These are phyloP conservation scores for Mycena albidolilacea DNA, from an alignment of 768 basidiomycete genomes.

Conservation along the genomic window DNA sequence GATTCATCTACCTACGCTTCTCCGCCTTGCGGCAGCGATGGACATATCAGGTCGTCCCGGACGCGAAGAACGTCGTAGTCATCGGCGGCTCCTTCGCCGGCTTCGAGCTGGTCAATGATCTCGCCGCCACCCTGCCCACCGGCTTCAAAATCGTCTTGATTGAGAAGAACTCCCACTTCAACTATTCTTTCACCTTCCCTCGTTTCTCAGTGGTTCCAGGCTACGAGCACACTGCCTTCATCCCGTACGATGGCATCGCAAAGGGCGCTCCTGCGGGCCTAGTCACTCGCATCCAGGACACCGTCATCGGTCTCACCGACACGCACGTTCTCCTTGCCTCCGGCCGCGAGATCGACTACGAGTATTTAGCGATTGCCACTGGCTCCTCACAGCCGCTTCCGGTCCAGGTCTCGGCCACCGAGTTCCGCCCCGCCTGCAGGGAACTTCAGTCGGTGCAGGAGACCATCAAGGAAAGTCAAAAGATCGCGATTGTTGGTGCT, in stretches of 20 bases:
- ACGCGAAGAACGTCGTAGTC: slow-evolving; percentile 9
- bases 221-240: slow-evolving; percentile 12
- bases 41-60: not conserved
- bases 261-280: slow-evolving; percentile 1
- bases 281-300: slow-evolving; percentile 7
- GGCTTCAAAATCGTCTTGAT: slow-evolving; percentile 1
- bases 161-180: slow-evolving; percentile 8
- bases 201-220: not conserved
- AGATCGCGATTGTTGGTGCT: not conserved
- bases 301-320: slow-evolving; percentile 4
- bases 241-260: not conserved
- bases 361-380: not conserved
- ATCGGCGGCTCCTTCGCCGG: slow-evolving; percentile 9
- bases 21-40: slow-evolving; percentile 7
- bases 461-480: not conserved
- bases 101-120: not conserved
- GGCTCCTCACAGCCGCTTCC: slow-evolving; percentile 11
- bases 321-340: slow-evolving; percentile 8
- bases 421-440: not conserved
- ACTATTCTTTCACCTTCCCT: slow-evolving; percentile 1
- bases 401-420: not conserved
- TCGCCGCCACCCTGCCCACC: slow-evolving; percentile 2
- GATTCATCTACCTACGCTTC: not conserved
- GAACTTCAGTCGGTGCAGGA: slow-evolving; percentile 9
- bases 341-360: not conserved